phyloP scores from a whole-genome alignment of 176 grass and related monocot genomes.

The Musa beccarii region DNA sequence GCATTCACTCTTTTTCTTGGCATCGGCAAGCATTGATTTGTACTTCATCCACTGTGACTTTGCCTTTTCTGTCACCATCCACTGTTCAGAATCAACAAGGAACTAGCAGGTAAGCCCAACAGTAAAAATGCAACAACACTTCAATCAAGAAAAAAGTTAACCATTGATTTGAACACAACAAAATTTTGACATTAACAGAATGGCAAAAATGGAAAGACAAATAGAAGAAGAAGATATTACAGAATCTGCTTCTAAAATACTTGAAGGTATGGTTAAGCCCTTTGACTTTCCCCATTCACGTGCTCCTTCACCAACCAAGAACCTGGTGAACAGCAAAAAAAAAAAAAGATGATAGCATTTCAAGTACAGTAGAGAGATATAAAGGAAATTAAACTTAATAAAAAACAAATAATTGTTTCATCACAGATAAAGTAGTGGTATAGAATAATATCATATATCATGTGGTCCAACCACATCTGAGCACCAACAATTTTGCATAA shows the following conservation, averaged over 20 bases:
- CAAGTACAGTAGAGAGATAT: constrained; percentile 4
- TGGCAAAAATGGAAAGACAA: neutral
- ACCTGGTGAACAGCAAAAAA: constrained; percentile 40
- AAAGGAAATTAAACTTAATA: neutral
- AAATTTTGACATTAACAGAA: neutral
- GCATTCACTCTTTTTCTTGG: constrained; percentile 25
- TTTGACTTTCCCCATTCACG: constrained; percentile 62
- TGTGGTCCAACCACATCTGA: neutral
- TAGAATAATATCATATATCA: neutral
- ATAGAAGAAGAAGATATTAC: constrained; percentile 23
- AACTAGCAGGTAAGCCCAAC: neutral
- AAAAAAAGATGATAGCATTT: constrained; percentile 7
- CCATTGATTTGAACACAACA: neutral
- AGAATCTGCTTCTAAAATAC: constrained; percentile 36
- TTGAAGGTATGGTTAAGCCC: constrained; percentile 42
- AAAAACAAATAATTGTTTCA: neutral
- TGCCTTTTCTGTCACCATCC: constrained; percentile 82
- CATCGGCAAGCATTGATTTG: constrained; percentile 53
- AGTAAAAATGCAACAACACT: neutral
- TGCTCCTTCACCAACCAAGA: constrained; percentile 86
- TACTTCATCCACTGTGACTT: constrained; percentile 76
- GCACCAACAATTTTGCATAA: neutral
- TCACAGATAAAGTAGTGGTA: neutral
- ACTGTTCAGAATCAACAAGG: constrained; percentile 41
- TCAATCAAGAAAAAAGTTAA: neutral